Evolutionary conservation across 2,329 filamentous ascomycete genomes (phyloP).

Genomic region (Phialocephala sp.): DNA sequence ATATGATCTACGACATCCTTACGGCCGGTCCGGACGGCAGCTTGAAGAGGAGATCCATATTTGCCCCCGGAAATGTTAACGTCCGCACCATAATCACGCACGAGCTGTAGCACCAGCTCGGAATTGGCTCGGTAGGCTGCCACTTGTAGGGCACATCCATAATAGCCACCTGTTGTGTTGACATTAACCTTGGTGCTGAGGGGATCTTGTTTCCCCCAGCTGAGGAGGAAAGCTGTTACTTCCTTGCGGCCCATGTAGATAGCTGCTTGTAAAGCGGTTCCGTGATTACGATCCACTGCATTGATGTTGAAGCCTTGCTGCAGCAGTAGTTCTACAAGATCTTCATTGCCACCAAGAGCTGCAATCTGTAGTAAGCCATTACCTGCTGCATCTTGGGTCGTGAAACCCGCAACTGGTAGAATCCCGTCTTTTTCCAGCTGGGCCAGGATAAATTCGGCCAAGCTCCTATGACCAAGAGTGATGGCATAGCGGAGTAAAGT

Average conservation of each 20-base stretch:
- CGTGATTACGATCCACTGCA: constrained; percentile 15
- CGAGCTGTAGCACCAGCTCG: constrained; percentile 8
- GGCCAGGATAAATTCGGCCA: neutral
- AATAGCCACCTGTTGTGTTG: constrained; percentile 4
- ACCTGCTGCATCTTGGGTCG: constrained; percentile 14
- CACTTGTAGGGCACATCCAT: constrained; percentile 9
- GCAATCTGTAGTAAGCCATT: constrained; percentile 18
- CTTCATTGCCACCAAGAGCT: constrained; percentile 3
- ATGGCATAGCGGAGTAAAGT: no score
- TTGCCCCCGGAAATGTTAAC: constrained; percentile 15
- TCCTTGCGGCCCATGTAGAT: constrained; percentile 6
- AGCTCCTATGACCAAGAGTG: no score
- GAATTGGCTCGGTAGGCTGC: constrained; percentile 9
- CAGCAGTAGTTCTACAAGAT: constrained; percentile 7
- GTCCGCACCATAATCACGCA: constrained; percentile 7
- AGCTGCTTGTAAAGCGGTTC: constrained; percentile 18
- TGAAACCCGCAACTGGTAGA: constrained; percentile 12
- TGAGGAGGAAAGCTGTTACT: neutral
- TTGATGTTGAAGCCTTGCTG: constrained; percentile 15
- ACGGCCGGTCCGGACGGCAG: constrained; percentile 13
- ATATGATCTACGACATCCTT: constrained; percentile 6
- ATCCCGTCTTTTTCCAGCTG: constrained; percentile 7
- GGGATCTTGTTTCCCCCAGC: neutral
- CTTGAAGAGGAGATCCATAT: constrained; percentile 15
- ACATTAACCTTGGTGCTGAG: neutral